These are phyloP conservation scores for Kalaharituber pfeilii DNA, from an alignment of 2,329 filamentous ascomycete species.

Conservation along the genomic window DNA sequence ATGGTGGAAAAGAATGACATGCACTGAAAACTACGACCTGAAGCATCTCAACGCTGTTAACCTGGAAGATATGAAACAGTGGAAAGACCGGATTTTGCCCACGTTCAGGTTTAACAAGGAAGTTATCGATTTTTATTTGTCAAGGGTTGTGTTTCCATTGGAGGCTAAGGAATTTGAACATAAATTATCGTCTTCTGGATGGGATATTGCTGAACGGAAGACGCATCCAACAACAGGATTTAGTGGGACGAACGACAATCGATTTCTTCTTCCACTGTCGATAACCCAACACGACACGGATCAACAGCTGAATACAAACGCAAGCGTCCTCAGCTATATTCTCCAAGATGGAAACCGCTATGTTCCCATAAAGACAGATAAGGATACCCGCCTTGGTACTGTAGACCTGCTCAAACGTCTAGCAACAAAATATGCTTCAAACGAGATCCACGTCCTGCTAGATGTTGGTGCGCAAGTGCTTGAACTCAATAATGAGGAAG, in stretches of 20 bases:
- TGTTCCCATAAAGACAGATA: constrained; percentile 8
- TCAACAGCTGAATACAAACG: constrained; percentile 46
- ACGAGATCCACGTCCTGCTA: constrained; percentile 41
- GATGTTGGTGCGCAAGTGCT: constrained; percentile 56
- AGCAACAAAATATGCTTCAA: constrained; percentile 24
- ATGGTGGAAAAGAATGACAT: constrained; percentile 29
- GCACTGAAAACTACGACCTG: neutral
- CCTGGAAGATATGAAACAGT: constrained; percentile 37
- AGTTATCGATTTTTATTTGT: constrained; percentile 46
- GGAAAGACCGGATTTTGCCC: constrained; percentile 35
- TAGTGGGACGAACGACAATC: constrained; percentile 50
- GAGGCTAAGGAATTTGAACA: constrained; percentile 44
- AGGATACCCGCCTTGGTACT: constrained; percentile 24
- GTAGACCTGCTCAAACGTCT: constrained; percentile 34
- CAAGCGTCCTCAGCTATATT: constrained; percentile 43
- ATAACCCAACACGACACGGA: constrained; percentile 40
- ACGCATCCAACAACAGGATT: constrained; percentile 43
- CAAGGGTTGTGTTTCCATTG: constrained; percentile 40
- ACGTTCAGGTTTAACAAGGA: constrained; percentile 36
- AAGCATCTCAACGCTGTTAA: constrained; percentile 34
- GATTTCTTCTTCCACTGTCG: constrained; percentile 38
- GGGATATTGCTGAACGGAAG: constrained; percentile 42
- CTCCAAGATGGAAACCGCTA: constrained; percentile 36
- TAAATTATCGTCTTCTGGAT: constrained; percentile 49
- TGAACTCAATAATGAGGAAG: constrained; percentile 40